phyloP scores from a whole-genome alignment of 805 yeast genomes.

The Metschnikowia picachoensis region DNA sequence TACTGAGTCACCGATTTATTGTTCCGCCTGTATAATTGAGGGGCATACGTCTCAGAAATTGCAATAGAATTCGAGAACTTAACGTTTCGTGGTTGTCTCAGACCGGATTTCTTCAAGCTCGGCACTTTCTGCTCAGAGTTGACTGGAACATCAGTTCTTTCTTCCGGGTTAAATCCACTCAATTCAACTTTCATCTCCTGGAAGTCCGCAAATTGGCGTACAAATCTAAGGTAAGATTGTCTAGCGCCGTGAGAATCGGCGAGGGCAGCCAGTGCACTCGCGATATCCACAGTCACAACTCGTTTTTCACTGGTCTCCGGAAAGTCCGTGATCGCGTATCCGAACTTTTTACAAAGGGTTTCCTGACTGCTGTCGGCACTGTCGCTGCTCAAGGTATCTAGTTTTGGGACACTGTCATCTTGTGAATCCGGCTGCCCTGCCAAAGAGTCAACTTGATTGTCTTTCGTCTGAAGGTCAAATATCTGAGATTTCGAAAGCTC shows the following conservation, averaged over 20 bases:
- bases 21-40: constrained; percentile 50
- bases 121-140: constrained; percentile 15
- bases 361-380: background rate
- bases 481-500: constrained; percentile 41
- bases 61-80: constrained; percentile 44
- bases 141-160: constrained; percentile 1
- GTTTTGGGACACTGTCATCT: constrained; percentile 1
- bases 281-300: constrained; percentile 1
- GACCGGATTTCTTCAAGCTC: constrained; percentile 1
- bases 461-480: constrained; percentile 35
- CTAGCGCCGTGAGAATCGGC: constrained; percentile 3
- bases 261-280: constrained; percentile 7
- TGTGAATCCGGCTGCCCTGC: constrained; percentile 5
- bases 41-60: constrained; percentile 51
- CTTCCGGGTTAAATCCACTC: constrained; percentile 28
- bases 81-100: constrained; percentile 17
- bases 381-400: constrained; percentile 1
- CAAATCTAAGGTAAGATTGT: constrained; percentile 25
- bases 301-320: constrained; percentile 1
- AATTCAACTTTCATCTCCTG: constrained; percentile 26
- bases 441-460: constrained; percentile 17
- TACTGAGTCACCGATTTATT: constrained; percentile 50
- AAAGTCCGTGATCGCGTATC: background rate
- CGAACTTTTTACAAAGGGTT: background rate
- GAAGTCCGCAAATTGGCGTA: constrained; percentile 37